Percentiles rank a stretch among this genome's conserved stretches.
Conservation (phyloP, 192 early-diverging fungal genomes). For the Phycomyces nitens region DNA sequence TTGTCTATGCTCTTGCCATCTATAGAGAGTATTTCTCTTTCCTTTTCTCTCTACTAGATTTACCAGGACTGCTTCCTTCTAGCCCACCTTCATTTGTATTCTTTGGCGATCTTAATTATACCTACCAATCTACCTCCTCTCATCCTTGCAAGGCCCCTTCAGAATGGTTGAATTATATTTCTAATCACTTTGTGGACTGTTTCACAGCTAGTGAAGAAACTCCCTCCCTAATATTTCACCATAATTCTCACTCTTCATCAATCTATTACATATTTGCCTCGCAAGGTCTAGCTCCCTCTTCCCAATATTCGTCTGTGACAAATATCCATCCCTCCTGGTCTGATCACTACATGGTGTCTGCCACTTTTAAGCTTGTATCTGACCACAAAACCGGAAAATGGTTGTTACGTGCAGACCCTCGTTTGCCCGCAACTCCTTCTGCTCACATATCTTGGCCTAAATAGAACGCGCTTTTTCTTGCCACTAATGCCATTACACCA, state of each 20-base stretch:
- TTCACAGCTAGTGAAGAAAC: neutral
- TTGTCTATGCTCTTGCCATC: neutral
- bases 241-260: neutral
- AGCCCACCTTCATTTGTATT: neutral
- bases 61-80: neutral
- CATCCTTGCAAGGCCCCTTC: neutral
- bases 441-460: neutral
- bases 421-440: neutral
- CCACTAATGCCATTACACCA: neutral
- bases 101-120: neutral
- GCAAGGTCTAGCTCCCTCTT: neutral
- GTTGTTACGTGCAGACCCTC: constrained; percentile 12
- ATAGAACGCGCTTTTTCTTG: neutral
- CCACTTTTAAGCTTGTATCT: neutral
- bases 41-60: neutral
- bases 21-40: neutral
- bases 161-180: neutral
- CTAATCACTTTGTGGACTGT: neutral
- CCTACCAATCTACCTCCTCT: neutral
- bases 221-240: neutral
- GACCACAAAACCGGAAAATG: neutral
- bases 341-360: constrained; percentile 8
- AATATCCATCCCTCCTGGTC: neutral
- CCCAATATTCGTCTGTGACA: neutral
- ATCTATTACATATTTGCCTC: constrained; percentile 27